Evolutionary conservation across 148 eudicot species (phyloP).

Genomic region (Cornus controversa): DNA sequence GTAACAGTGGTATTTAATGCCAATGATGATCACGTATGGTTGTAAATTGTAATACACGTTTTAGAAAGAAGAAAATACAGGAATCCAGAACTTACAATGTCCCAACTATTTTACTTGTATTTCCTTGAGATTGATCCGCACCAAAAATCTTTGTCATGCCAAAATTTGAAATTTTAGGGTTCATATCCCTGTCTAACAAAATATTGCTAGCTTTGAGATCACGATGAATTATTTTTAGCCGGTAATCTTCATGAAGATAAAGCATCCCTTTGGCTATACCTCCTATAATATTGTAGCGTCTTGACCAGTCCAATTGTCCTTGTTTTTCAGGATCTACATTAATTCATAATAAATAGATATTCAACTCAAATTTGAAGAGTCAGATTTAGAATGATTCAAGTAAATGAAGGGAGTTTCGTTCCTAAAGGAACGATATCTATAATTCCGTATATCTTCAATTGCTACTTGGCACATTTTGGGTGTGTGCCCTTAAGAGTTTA

Average conservation of each 20-base stretch:
- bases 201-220: slow-evolving; percentile 38
- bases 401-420: no score
- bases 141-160: slow-evolving; percentile 36
- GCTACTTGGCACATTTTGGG: no score
- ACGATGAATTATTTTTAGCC: slow-evolving; percentile 33
- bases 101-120: slow-evolving; percentile 37
- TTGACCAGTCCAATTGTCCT: slow-evolving; percentile 31
- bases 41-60: not conserved
- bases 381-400: no score
- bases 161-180: slow-evolving; percentile 42
- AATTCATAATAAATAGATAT: not conserved
- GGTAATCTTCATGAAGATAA: slow-evolving; percentile 34
- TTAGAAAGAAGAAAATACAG: not conserved
- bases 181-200: slow-evolving; percentile 34
- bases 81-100: slow-evolving; percentile 40
- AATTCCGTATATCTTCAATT: no score
- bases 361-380: not conserved
- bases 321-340: slow-evolving; percentile 24
- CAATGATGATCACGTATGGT: no score
- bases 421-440: no score
- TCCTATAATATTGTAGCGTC: slow-evolving; percentile 28
- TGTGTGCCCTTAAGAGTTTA: no score
- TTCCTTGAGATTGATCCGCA: slow-evolving; percentile 35
- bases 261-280: slow-evolving; percentile 32
- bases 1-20: no score